Base-by-base conservation (phyloP, 306 rosid genomes). In the Trichosanthes cucumerina region DNA sequence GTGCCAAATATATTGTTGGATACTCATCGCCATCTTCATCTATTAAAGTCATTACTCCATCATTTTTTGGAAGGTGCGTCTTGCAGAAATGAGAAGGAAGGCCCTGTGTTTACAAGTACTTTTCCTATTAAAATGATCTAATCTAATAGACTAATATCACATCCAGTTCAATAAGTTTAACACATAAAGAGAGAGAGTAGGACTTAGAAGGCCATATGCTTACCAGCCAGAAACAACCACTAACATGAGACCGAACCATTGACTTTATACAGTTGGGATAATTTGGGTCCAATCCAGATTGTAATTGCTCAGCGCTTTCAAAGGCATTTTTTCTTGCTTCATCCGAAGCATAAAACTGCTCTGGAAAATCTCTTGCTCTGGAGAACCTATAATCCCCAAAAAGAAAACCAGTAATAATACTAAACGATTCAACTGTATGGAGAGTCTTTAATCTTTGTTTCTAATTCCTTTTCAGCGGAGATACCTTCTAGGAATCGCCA, bases 211-310 rank as follows among this genome's bases (percentile, higher is more conserved):
- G 53, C 0, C 18, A 43, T 23, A 70, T 5, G 19, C 33, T 54
- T 87, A 93, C 97, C 93, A 91, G 91, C 98, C 98, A 91, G 78
- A 90, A 93, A 50, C 97, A 96, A 23, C 98, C 98, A 43, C 87
- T 88, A 10, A 93, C 85, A 82, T 91, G 97, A 4, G 98, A 92
- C 58, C 76, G 94, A 28, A 93, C 93, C 97, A 93, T 91, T 53
- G 98, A 9, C 80, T 89, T 93, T 2, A 88, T 46, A 72, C 89
- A 89, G 36, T 24, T 39, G 0, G 97, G 98, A 79, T 79, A 72
- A 11, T 74, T 23, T 3, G 90, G 78, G 21, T 86, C 87, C 56
- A 93, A 82, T 65, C 60, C 83, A 1, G 78, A 82, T 62, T 76
- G 71, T 14, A 88, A 77, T 43, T 79, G 68, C 26, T 90, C 87